Evolutionary conservation across 2,329 filamentous ascomycete genomes (phyloP).

Genomic region (Aureobasidium leucospermi): DNA sequence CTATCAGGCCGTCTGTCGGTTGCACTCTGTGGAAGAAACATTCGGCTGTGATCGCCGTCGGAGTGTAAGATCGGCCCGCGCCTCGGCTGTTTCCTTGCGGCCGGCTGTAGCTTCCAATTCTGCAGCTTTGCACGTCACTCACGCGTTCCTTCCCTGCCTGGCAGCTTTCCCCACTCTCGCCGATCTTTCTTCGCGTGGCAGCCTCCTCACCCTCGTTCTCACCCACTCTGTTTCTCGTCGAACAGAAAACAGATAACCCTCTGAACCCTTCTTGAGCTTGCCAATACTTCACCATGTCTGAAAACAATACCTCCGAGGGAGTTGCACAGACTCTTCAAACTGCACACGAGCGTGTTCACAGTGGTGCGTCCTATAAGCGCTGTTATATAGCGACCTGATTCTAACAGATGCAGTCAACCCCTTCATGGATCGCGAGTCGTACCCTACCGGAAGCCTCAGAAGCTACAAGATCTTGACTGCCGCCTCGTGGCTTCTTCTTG

Average conservation of each 20-base stretch:
- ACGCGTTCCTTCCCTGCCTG: not conserved
- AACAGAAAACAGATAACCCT: not conserved
- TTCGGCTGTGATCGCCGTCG: too few species aligned
- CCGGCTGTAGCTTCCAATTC: not conserved
- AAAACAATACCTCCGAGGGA: slow-evolving; percentile 6
- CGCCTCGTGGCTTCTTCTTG: slow-evolving; percentile 65
- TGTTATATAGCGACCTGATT: not conserved
- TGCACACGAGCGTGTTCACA: slow-evolving; percentile 4
- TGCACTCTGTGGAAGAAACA: too few species aligned
- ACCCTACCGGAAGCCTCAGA: slow-evolving; percentile 54
- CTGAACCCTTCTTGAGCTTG: not conserved
- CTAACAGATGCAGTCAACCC: slow-evolving; percentile 55
- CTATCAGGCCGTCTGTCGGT: too few species aligned
- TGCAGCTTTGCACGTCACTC: not conserved
- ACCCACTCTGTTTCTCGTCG: not conserved
- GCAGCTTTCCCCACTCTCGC: slow-evolving; percentile 7
- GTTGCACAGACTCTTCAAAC: not conserved
- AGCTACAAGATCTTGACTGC: slow-evolving; percentile 71
- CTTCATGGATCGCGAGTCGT: slow-evolving; percentile 63
- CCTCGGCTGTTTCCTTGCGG: too few species aligned
- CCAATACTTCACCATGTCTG: not conserved
- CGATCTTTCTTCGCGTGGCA: slow-evolving; percentile 5
- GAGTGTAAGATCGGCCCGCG: too few species aligned
- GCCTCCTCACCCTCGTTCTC: not conserved
- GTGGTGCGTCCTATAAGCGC: not conserved